Percentiles rank a stretch among this genome's conserved stretches.
Evolutionary conservation across 768 basidiomycete species (phyloP).

Genomic region (Trametes meyenii): DNA sequence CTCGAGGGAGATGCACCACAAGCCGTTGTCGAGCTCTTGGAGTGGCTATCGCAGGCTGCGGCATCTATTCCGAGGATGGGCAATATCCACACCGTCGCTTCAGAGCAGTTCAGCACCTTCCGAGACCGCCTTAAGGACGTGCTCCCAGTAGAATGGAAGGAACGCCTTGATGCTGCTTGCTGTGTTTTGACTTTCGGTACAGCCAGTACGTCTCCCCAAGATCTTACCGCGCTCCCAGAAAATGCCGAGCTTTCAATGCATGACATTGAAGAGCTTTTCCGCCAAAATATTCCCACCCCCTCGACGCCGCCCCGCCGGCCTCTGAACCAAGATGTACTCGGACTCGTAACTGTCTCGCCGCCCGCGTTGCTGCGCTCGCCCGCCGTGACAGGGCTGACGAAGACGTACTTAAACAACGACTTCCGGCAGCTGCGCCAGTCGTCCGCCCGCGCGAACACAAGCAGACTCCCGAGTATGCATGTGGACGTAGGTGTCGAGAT

Average conservation of each 20-base stretch:
- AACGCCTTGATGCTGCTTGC: slow-evolving; percentile 38
- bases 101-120: slow-evolving; percentile 44
- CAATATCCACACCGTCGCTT: slow-evolving; percentile 49
- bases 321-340: slow-evolving; percentile 60
- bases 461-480: slow-evolving; percentile 84
- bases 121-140: slow-evolving; percentile 43
- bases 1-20: slow-evolving; percentile 44
- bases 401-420: slow-evolving; percentile 80
- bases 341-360: slow-evolving; percentile 67
- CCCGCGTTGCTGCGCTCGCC: slow-evolving; percentile 73
- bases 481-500: slow-evolving; percentile 59
- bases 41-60: slow-evolving; percentile 48
- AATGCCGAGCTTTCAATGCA: slow-evolving; percentile 40
- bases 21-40: slow-evolving; percentile 47
- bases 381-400: slow-evolving; percentile 76
- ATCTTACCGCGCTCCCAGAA: slow-evolving; percentile 39
- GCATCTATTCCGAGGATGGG: slow-evolving; percentile 36
- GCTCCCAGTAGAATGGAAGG: slow-evolving; percentile 33
- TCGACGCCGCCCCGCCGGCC: slow-evolving; percentile 56
- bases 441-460: slow-evolving; percentile 78
- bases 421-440: slow-evolving; percentile 77
- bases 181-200: slow-evolving; percentile 28
- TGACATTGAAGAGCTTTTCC: slow-evolving; percentile 52
- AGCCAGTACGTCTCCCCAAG: slow-evolving; percentile 23
- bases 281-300: slow-evolving; percentile 42